A percentile compares a stretch with the other conserved stretches of the same genome.
These are phyloP conservation scores for Fusarium transvaalense DNA, from an alignment of 2,329 filamentous ascomycete genomes.

Conservation along the genomic window DNA sequence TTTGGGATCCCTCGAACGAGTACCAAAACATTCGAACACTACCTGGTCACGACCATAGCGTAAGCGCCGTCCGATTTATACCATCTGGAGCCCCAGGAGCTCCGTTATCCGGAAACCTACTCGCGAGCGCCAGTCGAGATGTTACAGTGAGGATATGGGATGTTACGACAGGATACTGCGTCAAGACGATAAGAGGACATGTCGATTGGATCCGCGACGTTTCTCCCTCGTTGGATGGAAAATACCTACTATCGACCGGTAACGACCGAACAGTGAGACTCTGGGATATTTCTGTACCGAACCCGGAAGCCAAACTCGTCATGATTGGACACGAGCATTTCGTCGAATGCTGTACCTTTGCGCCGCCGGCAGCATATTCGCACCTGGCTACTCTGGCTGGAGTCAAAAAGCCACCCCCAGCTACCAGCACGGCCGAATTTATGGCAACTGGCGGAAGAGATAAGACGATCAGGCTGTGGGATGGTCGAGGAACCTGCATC, in stretches of 20 bases:
- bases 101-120: constrained; percentile 83
- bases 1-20: constrained; percentile 92
- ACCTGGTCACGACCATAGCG: constrained; percentile 91
- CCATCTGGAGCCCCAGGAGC: constrained; percentile 84
- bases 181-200: constrained; percentile 90
- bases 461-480: constrained; percentile 92
- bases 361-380: constrained; percentile 82
- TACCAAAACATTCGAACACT: constrained; percentile 96
- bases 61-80: constrained; percentile 89
- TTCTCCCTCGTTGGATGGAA: constrained; percentile 82
- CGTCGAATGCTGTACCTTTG: constrained; percentile 88
- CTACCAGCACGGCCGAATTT: constrained; percentile 83
- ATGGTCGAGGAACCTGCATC: constrained; percentile 84
- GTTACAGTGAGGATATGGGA: constrained; percentile 92
- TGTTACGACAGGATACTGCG: constrained; percentile 89
- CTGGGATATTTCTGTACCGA: constrained; percentile 80
- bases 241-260: constrained; percentile 84
- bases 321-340: constrained; percentile 89
- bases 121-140: constrained; percentile 89
- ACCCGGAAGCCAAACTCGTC: constrained; percentile 79
- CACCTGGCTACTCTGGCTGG: constrained; percentile 83
- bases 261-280: constrained; percentile 85
- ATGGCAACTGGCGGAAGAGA: constrained; percentile 90
- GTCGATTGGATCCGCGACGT: constrained; percentile 93
- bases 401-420: constrained; percentile 82